Conservation (phyloP, 2,329 filamentous ascomycete species). For the Colletotrichum endophyticum region DNA sequence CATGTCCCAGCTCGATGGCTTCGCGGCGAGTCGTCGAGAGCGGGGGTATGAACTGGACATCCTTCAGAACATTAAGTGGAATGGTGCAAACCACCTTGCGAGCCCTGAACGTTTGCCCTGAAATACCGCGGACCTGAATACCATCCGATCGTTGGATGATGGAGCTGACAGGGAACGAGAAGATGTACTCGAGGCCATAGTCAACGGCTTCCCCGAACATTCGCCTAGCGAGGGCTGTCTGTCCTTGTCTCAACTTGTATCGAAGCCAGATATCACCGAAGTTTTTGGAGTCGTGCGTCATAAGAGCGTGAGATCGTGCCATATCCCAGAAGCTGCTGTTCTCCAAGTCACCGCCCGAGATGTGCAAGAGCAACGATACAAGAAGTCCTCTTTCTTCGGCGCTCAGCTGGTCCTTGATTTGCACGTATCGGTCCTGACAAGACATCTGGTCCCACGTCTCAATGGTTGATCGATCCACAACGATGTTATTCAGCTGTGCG, state of each 20-base stretch:
- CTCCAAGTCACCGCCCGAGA: slow-evolving; percentile 28
- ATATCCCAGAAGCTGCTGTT: slow-evolving; percentile 27
- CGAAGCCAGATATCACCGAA: slow-evolving; percentile 25
- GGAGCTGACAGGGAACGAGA: slow-evolving; percentile 26
- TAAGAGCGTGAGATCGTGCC: slow-evolving; percentile 24
- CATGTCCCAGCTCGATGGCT: slow-evolving; percentile 19
- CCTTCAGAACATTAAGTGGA: slow-evolving; percentile 23
- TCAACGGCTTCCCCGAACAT: slow-evolving; percentile 31
- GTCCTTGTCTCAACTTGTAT: slow-evolving; percentile 33
- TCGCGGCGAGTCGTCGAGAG: slow-evolving; percentile 22
- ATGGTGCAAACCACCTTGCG: slow-evolving; percentile 29
- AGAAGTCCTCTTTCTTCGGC: slow-evolving; percentile 30
- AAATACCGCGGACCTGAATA: background rate
- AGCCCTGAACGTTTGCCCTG: slow-evolving; percentile 15
- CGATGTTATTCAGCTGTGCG: slow-evolving; percentile 19
- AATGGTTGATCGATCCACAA: slow-evolving; percentile 21
- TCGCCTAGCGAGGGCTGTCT: slow-evolving; percentile 28
- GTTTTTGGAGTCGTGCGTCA: slow-evolving; percentile 24
- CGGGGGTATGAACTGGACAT: slow-evolving; percentile 23
- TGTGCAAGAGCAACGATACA: slow-evolving; percentile 27
- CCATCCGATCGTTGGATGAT: slow-evolving; percentile 16
- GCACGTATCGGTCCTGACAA: slow-evolving; percentile 30
- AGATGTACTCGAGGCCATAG: slow-evolving; percentile 28
- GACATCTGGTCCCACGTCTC: slow-evolving; percentile 28
- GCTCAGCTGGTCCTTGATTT: slow-evolving; percentile 30